These are phyloP conservation scores for Polymyxa betae DNA, from an alignment of 208 protist species.

Conservation along the genomic window DNA sequence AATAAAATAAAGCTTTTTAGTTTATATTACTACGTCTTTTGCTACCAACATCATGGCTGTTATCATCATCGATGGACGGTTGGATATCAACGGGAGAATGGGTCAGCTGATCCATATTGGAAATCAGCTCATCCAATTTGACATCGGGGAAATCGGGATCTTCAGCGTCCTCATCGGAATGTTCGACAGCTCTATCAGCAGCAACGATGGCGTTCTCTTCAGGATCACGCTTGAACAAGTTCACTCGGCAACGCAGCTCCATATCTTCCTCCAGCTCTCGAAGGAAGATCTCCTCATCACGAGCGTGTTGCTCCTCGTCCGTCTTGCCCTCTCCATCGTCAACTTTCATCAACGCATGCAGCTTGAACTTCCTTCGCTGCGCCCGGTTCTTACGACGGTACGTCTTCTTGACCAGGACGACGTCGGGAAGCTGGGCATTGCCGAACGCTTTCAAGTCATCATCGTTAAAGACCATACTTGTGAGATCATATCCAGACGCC, in stretches of 20 bases:
- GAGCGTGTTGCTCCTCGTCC: neutral
- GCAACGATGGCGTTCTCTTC: neutral
- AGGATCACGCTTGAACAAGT: constrained; percentile 33
- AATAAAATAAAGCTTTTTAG: no score
- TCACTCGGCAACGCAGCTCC: constrained; percentile 69
- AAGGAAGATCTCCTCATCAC: constrained; percentile 72
- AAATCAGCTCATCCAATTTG: neutral
- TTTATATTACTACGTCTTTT: no score
- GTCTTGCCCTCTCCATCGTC: constrained; percentile 54
- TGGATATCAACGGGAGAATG: no score
- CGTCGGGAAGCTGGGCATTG: constrained; percentile 56
- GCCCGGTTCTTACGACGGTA: constrained; percentile 63
- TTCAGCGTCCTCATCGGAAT: neutral
- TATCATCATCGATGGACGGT: no score
- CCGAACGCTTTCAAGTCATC: constrained; percentile 66
- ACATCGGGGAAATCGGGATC: constrained; percentile 7
- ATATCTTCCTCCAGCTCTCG: constrained; percentile 79
- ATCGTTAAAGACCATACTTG: constrained; percentile 85
- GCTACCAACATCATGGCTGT: no score
- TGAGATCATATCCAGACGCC: constrained; percentile 88
- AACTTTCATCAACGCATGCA: constrained; percentile 68
- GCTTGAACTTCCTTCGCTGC: constrained; percentile 67
- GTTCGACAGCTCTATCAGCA: no score
- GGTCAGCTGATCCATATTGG: neutral
- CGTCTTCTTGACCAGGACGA: constrained; percentile 68